Evolutionary conservation across 495 filamentous ascomycete species (phyloP).

Genomic region (Xylaria scruposa): DNA sequence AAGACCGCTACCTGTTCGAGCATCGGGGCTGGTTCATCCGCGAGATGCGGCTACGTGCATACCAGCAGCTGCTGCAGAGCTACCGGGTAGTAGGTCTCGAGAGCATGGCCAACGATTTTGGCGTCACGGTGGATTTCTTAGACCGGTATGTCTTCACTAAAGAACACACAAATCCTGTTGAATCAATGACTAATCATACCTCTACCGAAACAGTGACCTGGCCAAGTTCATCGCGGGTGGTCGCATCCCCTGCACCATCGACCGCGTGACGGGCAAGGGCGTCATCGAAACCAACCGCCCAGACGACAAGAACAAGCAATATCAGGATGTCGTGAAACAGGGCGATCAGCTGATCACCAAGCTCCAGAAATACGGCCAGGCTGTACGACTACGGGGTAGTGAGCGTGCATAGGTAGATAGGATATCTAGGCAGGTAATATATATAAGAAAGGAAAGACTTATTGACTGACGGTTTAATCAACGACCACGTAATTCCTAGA

Average conservation of each 20-base stretch:
- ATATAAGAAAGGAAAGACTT: slow-evolving; percentile 6
- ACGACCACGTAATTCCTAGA: not conserved
- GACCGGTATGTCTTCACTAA: slow-evolving; percentile 70
- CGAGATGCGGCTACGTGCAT: slow-evolving; percentile 95
- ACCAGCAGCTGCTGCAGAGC: slow-evolving; percentile 95
- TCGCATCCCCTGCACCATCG: slow-evolving; percentile 93
- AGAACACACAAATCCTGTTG: not conserved
- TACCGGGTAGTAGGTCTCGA: slow-evolving; percentile 94
- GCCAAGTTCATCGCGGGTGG: slow-evolving; percentile 96
- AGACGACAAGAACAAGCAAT: slow-evolving; percentile 99
- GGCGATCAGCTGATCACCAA: slow-evolving; percentile 98
- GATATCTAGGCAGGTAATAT: slow-evolving; percentile 2
- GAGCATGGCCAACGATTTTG: slow-evolving; percentile 96
- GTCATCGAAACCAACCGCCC: slow-evolving; percentile 98
- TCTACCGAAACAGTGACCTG: slow-evolving; percentile 73
- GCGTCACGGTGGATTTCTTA: slow-evolving; percentile 92
- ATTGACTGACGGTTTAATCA: not conserved
- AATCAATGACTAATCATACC: slow-evolving; percentile 21
- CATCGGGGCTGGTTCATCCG: slow-evolving; percentile 95
- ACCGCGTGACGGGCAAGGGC: slow-evolving; percentile 84
- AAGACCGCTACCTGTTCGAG: slow-evolving; percentile 92
- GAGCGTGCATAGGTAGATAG: slow-evolving; percentile 71
- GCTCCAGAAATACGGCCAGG: slow-evolving; percentile 97
- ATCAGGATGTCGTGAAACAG: slow-evolving; percentile 94
- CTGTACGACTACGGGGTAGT: slow-evolving; percentile 90